Base-by-base conservation (phyloP, 1,284 basidiomycete genomes). In the Microbotryum silenes-acaulis region DNA sequence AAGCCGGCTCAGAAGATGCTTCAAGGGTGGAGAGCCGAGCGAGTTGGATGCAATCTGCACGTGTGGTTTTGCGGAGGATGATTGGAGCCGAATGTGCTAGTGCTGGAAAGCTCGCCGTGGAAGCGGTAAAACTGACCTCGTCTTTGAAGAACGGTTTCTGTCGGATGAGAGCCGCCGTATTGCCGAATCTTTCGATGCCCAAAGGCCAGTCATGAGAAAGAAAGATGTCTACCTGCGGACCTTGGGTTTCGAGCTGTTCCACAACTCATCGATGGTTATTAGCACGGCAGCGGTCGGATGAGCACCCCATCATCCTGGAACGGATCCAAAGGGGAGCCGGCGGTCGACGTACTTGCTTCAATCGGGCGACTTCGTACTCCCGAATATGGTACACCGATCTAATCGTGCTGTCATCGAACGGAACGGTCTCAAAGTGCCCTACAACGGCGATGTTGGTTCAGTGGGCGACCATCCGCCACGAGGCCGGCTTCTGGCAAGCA, bases 161-260 rank as follows among this genome's bases (percentile, higher is more conserved):
- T 10, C 83, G 79, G 23, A 97, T 77, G 2, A 98, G 80, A 20
- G 71, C 78, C 4, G 74, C 71, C 2, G 84, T 77, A 72, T 97
- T 82, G 9, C 94, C 93, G 69, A 90, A 81, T 23, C 85, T 83
- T 62, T 88, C 89, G 65, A 98, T 93, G 1, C 81, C 82, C 54
- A 85, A 83, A 0, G 96, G 96, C 96, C 94, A 98, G 77, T 98
- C 94, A 74, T 98, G 96, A 1, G 91, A 96, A 23, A 98, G 78
- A 76, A 97, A 88, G 37, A 97, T 81, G 48, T 85, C 79, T 0
- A 84, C 51, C 74, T 60, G 51, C 1, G 57, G 9, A 9, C 60
- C 55, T 10, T 63, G 58, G 10, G 45, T 29, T 48, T 65, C 68
- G 60, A 64, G 57, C 67, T 69, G 59, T 1, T 1, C 1, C 31